Evolutionary conservation across 768 basidiomycete genomes (phyloP).

Genomic region (Termitomyces sp.): DNA sequence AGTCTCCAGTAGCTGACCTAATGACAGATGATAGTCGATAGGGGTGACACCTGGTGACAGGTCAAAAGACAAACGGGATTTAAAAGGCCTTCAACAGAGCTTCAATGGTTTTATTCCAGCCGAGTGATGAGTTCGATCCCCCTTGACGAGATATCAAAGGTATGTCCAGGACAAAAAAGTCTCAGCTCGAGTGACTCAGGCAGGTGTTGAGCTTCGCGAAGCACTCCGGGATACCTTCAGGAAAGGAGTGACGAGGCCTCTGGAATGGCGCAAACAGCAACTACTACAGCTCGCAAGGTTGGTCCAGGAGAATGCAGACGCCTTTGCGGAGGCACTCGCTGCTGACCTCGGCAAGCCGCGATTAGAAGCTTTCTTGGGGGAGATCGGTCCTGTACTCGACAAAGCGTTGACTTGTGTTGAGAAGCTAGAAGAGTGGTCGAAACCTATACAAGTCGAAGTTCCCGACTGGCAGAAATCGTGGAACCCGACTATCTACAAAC

Average conservation of each 20-base stretch:
- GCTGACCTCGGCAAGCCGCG: slow-evolving; percentile 47
- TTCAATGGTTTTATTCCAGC: not conserved
- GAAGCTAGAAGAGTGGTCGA: slow-evolving; percentile 55
- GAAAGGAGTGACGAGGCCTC: slow-evolving; percentile 40
- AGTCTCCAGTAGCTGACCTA: too few species aligned
- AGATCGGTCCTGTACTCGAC: slow-evolving; percentile 39
- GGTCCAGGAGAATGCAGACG: slow-evolving; percentile 55
- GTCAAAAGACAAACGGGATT: not conserved
- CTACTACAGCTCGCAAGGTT: slow-evolving; percentile 57
- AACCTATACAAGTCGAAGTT: slow-evolving; percentile 33
- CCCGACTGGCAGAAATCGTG: slow-evolving; percentile 42
- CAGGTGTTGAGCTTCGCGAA: slow-evolving; percentile 23
- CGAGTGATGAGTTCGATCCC: slow-evolving; percentile 13
- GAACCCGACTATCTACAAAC: slow-evolving; percentile 48
- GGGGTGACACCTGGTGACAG: not conserved
- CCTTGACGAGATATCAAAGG: slow-evolving; percentile 17
- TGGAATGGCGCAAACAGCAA: slow-evolving; percentile 61
- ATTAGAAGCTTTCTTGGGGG: slow-evolving; percentile 33
- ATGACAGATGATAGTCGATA: too few species aligned
- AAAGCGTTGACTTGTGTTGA: slow-evolving; percentile 37
- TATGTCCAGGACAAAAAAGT: not conserved
- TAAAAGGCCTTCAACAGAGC: not conserved
- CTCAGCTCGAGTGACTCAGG: not conserved
- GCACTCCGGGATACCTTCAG: slow-evolving; percentile 42
- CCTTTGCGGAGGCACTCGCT: slow-evolving; percentile 40